phyloP scores from a whole-genome alignment of 768 basidiomycete species.

The Tricholoma bakamatsutake region DNA sequence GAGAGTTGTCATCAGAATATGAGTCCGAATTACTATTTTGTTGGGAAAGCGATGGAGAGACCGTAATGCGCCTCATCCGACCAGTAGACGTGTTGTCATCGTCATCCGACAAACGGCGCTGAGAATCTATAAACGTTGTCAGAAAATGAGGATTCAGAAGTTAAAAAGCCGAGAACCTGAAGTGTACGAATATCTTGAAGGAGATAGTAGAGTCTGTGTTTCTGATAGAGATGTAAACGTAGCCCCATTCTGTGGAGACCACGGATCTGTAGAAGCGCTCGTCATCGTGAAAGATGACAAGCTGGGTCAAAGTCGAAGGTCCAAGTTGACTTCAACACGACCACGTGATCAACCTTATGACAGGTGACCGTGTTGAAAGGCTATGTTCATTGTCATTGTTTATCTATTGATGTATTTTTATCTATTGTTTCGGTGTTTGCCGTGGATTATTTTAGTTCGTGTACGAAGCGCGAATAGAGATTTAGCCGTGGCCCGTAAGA shows the following conservation, averaged over 20 bases:
- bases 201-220: constrained; percentile 50
- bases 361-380: constrained; percentile 34
- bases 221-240: constrained; percentile 47
- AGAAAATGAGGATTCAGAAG: not conserved
- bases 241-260: constrained; percentile 62
- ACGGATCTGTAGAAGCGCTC: constrained; percentile 38
- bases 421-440: too few species aligned
- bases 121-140: constrained; percentile 30
- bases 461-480: too few species aligned
- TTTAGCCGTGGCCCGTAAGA: too few species aligned
- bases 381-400: too few species aligned
- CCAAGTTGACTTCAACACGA: constrained; percentile 13
- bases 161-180: constrained; percentile 37
- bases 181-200: constrained; percentile 56
- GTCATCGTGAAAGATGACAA: constrained; percentile 25
- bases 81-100: constrained; percentile 34
- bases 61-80: constrained; percentile 45
- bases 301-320: not conserved
- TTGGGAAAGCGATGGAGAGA: constrained; percentile 44
- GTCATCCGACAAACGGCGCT: constrained; percentile 42
- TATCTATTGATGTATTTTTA: too few species aligned
- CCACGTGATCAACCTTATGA: constrained; percentile 27
- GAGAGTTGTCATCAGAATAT: constrained; percentile 51
- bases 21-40: constrained; percentile 30
- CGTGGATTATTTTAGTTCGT: too few species aligned